Evolutionary conservation across 306 rosid genomes (phyloP).

Genomic region (Prunus kanzakura): DNA sequence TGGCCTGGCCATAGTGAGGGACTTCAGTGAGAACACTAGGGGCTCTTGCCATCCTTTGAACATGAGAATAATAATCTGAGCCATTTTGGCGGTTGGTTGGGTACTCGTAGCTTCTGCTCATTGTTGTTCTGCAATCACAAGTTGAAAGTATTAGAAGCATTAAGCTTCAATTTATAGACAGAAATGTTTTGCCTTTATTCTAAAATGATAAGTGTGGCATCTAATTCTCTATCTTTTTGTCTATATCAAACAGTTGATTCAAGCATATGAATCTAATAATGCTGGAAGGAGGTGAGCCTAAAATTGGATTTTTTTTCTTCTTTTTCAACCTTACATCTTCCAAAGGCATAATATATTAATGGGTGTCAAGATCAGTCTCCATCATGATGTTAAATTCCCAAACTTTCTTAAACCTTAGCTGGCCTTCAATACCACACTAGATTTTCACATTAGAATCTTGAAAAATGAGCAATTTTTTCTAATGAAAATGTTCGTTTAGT

Average conservation of each 20-base stretch:
- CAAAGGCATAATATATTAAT: neutral
- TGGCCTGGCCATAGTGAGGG: constrained; percentile 27
- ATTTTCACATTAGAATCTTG: neutral
- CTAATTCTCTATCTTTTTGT: neutral
- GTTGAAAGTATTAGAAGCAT: neutral
- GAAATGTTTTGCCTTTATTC: constrained; percentile 6
- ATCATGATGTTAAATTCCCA: neutral
- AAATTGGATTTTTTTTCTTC: neutral
- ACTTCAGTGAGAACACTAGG: constrained; percentile 33
- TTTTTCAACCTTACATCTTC: neutral
- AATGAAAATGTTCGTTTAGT: neutral
- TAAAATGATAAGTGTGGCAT: constrained; percentile 23
- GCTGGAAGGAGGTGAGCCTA: neutral
- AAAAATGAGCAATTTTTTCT: neutral
- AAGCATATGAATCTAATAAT: neutral
- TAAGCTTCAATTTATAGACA: constrained; percentile 21
- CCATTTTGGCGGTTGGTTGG: constrained; percentile 2
- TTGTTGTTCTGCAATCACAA: neutral
- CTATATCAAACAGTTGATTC: constrained; percentile 8
- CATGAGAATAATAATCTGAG: constrained; percentile 33
- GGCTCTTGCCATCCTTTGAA: constrained; percentile 19
- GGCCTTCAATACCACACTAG: neutral
- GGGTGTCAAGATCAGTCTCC: neutral
- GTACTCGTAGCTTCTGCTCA: constrained; percentile 15
- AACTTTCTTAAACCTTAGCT: neutral